phyloP scores from a whole-genome alignment of 768 basidiomycete genomes.

The Podaxis mareebaensis region DNA sequence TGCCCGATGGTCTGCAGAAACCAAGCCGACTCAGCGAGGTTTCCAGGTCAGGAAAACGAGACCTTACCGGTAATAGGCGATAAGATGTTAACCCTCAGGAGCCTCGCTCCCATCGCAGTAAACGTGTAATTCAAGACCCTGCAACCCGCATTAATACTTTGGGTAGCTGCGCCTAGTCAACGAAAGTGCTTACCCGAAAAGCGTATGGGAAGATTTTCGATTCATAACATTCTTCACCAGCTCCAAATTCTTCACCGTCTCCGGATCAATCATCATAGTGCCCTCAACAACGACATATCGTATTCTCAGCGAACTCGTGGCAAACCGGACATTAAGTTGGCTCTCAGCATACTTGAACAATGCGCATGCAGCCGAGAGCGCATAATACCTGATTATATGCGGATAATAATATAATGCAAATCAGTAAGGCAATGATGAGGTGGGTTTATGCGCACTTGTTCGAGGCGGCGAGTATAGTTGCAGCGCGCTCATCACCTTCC shows the following conservation, averaged over 20 bases:
- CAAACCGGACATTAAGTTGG: constrained; percentile 69
- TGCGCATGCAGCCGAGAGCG: constrained; percentile 82
- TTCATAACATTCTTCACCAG: constrained; percentile 74
- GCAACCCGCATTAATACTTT: constrained; percentile 1
- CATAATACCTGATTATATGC: constrained; percentile 67
- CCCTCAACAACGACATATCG: constrained; percentile 82
- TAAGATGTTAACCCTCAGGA: constrained; percentile 78
- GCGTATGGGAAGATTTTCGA: constrained; percentile 69
- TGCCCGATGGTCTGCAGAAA: constrained; percentile 48
- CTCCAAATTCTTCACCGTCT: constrained; percentile 87
- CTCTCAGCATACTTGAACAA: constrained; percentile 84
- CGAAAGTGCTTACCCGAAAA: constrained; percentile 64
- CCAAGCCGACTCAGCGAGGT: not conserved
- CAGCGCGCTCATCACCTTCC: constrained; percentile 81
- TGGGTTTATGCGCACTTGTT: constrained; percentile 64
- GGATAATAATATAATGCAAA: not conserved
- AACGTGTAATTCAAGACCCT: constrained; percentile 80
- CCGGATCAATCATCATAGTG: constrained; percentile 92
- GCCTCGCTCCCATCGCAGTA: constrained; percentile 87
- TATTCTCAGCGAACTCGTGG: constrained; percentile 69
- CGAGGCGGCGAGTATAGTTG: constrained; percentile 72
- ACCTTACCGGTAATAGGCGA: constrained; percentile 72
- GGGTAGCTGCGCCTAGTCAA: not conserved
- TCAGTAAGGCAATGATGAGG: not conserved
- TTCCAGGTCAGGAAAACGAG: not conserved